Base-by-base conservation (phyloP, 2,329 filamentous ascomycete species). In the Calonectria crousiana region DNA sequence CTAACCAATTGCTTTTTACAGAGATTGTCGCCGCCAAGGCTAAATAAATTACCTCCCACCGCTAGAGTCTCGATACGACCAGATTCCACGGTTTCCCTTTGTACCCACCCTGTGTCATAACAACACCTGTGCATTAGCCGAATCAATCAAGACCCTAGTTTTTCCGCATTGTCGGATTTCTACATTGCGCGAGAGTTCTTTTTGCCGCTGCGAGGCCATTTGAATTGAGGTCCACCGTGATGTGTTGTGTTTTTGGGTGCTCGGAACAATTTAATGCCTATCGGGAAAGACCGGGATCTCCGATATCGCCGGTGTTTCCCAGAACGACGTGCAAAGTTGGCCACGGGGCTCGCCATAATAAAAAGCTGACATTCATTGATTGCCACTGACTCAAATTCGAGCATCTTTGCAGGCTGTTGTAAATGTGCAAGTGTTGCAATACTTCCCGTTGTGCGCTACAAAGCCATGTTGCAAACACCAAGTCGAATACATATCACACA, bases 1-100 rank as follows among this genome's bases (percentile, higher is more conserved):
- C 78, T 87, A 88, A 84, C 88, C 82, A 5, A 10, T 20, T 16
- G 3, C 20, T 32, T 69, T 47, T 47, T 23, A 26, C 84, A 93
- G 91, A 88, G 85, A 93, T 93, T 82, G 88, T 93, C 81, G 86
- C 90, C 75, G 87, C 90, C 83, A 93, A 93, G 88, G 85, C 90
- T 79, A 87, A 92, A 91, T 93, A 92, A 86, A 89, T 84, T 82
- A 82, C 77, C 79, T 80, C 56, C 74, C 56, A 67, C 78, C 83
- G 77, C 78, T 82, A 82, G 82, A 85, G 83, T 81, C 78, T 81
- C 81, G 79, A 84, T 78, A 78, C 80, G 81, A 38, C 38, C 84
- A 84, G 81, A 83, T 80, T 77, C 79, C 79, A 78, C 78, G 78
- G 79, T 81, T 90, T 89, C 86, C 87, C 85, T 90, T 90, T 90